A percentile compares a stretch with the other conserved stretches of the same genome.
These are phyloP conservation scores for Geoglossum glabrum DNA, from an alignment of 495 filamentous ascomycete species.

Conservation along the genomic window DNA sequence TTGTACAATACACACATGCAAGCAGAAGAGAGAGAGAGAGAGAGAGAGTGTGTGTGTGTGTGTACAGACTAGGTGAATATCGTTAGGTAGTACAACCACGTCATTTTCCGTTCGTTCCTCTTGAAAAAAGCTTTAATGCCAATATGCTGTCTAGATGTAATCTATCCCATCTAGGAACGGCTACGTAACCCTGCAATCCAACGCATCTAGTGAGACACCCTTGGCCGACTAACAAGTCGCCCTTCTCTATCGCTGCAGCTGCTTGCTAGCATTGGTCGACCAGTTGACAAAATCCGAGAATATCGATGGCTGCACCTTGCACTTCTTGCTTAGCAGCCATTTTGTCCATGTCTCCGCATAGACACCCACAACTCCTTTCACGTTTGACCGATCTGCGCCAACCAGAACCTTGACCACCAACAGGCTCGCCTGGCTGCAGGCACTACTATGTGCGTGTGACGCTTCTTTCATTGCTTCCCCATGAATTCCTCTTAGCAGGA, in stretches of 20 bases:
- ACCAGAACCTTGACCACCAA: constrained; percentile 41
- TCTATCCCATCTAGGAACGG: too few species aligned
- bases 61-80: too few species aligned
- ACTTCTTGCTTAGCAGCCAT: constrained; percentile 33
- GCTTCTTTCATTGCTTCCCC: constrained; percentile 45
- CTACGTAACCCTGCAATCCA: too few species aligned
- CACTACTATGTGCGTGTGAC: constrained; percentile 31
- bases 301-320: constrained; percentile 36
- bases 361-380: constrained; percentile 29
- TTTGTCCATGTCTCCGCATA: constrained; percentile 36
- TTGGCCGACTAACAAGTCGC: too few species aligned
- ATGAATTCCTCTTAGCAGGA: constrained; percentile 47
- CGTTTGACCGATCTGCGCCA: constrained; percentile 25
- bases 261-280: constrained; percentile 14
- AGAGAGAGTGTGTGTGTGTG: too few species aligned
- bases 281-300: constrained; percentile 54
- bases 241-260: constrained; percentile 6
- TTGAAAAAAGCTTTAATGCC: too few species aligned
- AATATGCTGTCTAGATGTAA: too few species aligned
- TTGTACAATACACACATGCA: too few species aligned
- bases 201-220: too few species aligned
- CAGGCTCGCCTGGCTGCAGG: constrained; percentile 42
- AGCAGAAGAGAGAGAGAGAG: too few species aligned
- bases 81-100: too few species aligned
- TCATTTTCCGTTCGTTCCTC: too few species aligned